A percentile compares a stretch with the other conserved stretches of the same genome.
Conservation (phyloP, 139 green algal species). For the Chlamydomonas incerta region DNA sequence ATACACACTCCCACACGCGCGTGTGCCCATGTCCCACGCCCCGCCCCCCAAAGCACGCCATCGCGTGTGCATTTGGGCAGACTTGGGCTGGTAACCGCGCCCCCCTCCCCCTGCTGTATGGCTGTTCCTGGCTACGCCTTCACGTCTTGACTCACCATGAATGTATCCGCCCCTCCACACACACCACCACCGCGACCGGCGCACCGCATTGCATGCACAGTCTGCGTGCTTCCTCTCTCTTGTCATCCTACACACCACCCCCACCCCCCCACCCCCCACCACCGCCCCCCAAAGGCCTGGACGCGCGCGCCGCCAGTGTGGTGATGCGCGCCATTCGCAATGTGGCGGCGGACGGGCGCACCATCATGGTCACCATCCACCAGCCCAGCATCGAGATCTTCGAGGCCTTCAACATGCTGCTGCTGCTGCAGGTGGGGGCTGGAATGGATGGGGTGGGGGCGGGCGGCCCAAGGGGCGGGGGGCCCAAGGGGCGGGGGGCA, state of each 20-base stretch:
- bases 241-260: background rate
- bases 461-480: background rate
- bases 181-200: no score
- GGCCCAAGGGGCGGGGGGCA: background rate
- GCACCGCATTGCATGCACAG: no score
- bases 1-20: no score
- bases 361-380: background rate
- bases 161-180: no score
- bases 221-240: no score
- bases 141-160: no score
- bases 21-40: no score
- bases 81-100: no score
- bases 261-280: background rate
- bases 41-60: no score
- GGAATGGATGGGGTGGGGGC: background rate
- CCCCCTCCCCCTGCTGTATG: no score
- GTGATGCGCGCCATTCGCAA: slow-evolving; percentile 54
- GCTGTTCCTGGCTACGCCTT: no score
- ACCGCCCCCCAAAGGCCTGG: background rate
- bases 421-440: slow-evolving; percentile 68
- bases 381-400: background rate
- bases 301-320: background rate
- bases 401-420: slow-evolving; percentile 75
- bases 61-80: no score
- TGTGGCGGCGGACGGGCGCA: slow-evolving; percentile 56